A percentile compares a stretch with the other conserved stretches of the same genome.
Conservation (phyloP, 179 eudicot species). For the Drosera spatulata region DNA sequence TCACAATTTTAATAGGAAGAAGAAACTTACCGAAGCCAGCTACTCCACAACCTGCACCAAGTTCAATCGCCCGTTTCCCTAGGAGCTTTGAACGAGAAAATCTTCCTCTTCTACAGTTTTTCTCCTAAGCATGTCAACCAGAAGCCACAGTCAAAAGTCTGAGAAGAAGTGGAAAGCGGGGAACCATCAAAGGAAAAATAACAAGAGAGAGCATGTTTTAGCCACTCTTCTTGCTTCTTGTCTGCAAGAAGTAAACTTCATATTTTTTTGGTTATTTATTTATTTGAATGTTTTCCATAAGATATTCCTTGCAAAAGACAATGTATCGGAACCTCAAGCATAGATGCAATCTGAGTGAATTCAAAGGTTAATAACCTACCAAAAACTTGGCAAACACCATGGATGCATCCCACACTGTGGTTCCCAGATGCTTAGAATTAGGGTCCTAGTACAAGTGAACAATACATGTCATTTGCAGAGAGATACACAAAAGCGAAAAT, state of each 20-base stretch:
- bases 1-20: background rate
- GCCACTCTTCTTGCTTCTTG: no score
- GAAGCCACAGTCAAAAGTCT: no score
- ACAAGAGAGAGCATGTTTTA: no score
- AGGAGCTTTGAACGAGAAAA: slow-evolving; percentile 76
- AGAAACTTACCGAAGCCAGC: slow-evolving; percentile 74
- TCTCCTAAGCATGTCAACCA: slow-evolving; percentile 40
- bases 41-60: slow-evolving; percentile 98
- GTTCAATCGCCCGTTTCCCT: slow-evolving; percentile 88
- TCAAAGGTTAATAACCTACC: slow-evolving; percentile 27
- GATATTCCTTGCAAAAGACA: background rate
- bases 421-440: slow-evolving; percentile 90
- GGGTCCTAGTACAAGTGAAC: slow-evolving; percentile 54
- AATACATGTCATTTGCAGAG: background rate
- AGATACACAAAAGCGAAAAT: background rate
- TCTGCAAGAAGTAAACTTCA: no score
- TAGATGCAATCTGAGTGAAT: background rate
- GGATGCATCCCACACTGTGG: slow-evolving; percentile 97
- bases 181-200: no score
- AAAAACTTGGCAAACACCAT: slow-evolving; percentile 85
- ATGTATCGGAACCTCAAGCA: background rate
- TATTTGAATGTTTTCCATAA: no score
- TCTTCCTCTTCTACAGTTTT: slow-evolving; percentile 77
- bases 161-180: no score
- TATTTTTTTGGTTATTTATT: no score